Base-by-base conservation (phyloP, 768 basidiomycete species). In the Strobilomyces dryophilus region DNA sequence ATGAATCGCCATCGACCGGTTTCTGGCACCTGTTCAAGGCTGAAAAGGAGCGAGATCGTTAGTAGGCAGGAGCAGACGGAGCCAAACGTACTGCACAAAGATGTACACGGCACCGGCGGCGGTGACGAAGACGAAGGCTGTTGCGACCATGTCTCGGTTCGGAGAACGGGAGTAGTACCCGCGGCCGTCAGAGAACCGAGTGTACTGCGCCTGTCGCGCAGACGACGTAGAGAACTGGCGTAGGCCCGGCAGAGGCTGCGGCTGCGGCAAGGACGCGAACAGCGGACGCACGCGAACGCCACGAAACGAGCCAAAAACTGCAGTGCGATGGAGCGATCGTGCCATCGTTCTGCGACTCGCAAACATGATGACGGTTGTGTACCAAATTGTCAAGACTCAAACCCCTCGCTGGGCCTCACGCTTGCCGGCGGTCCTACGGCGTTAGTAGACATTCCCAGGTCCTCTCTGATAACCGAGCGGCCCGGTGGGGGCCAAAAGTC, bases 1-100 rank as follows among this genome's bases (percentile, higher is more conserved):
- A 98, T 95, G 66, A 95, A 97, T 20, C 95, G 72, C 80, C 86
- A 87, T 51, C 95, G 73, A 0, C 92, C 92, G 0, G 92, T 95
- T 65, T 94, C 87, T 3, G 88, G 84, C 0, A 92, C 89, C 63
- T 81, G 78, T 66, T 98, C 94, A 26, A 95, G 75, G 62, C 92
- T 94, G 44, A 31, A 5, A 39, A 36, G 18, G 45, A 17, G 35
- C 1, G 29, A 29, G 29, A 29, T 9, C 29, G 35, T 12, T 3
- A 14, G 35, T 17, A 12, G 12, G 35, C 14, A 3, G 11, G 35
- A 17, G 35, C 12, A 3, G 35, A 35, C 14, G 12, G 17, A 35
- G 17, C 17, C 8, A 11, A 35, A 35, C 35, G 35, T 35, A 35
- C 35, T 35, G 35, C 14, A 11, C 35, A 11, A 35, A 8, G 35